phyloP scores from a whole-genome alignment of 2,329 filamentous ascomycete species.

The Ilyonectria sp. region DNA sequence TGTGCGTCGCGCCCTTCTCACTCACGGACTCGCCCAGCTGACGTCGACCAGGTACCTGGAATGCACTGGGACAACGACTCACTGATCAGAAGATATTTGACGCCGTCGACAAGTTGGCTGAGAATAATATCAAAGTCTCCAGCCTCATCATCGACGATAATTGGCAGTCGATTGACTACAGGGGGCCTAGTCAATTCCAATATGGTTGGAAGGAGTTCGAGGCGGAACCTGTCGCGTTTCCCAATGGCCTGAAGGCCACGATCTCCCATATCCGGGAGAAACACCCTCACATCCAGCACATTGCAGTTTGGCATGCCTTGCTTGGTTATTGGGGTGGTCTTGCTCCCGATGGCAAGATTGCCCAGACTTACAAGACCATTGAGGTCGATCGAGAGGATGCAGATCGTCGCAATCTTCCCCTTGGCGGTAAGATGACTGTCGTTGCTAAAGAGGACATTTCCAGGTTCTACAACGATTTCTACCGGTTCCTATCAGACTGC shows the following conservation, averaged over 20 bases:
- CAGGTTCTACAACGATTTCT: constrained; percentile 92
- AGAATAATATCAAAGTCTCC: constrained; percentile 81
- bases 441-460: constrained; percentile 82
- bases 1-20: constrained; percentile 65
- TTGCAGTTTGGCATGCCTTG: constrained; percentile 96
- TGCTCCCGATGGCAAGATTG: constrained; percentile 80
- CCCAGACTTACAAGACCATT: constrained; percentile 83
- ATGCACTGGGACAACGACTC: constrained; percentile 86
- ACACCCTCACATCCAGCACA: constrained; percentile 82
- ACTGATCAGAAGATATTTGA: constrained; percentile 84
- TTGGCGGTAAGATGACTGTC: constrained; percentile 78
- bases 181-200: constrained; percentile 67
- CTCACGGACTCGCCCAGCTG: constrained; percentile 22
- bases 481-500: constrained; percentile 79
- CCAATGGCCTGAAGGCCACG: constrained; percentile 81
- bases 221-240: constrained; percentile 85
- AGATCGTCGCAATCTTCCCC: constrained; percentile 61
- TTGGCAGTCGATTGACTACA: constrained; percentile 83
- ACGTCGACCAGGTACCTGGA: constrained; percentile 81
- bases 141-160: constrained; percentile 97
- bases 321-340: constrained; percentile 94
- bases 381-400: constrained; percentile 67
- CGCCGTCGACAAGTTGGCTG: constrained; percentile 80
- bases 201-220: constrained; percentile 87
- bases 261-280: constrained; percentile 77